Conservation (phyloP, 768 basidiomycete genomes). For the Lactarius sp. region DNA sequence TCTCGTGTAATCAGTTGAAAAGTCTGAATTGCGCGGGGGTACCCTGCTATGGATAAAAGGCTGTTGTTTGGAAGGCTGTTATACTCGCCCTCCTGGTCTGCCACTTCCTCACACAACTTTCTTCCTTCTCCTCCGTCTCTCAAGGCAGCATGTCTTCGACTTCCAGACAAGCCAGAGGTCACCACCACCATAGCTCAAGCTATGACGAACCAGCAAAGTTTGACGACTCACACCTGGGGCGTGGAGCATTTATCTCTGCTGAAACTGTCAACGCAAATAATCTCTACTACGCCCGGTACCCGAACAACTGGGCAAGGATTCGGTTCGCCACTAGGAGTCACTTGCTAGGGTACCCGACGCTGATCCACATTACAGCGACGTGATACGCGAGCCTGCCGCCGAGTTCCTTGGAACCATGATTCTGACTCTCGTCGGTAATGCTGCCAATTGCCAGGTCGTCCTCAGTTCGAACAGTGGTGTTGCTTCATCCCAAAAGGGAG, state of each 20-base stretch:
- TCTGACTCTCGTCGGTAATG: slow-evolving; percentile 26
- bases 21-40: background rate
- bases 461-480: slow-evolving; percentile 25
- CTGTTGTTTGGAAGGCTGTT: background rate
- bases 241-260: background rate
- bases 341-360: no score
- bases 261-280: background rate
- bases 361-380: background rate
- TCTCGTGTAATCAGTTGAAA: background rate
- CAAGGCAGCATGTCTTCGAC: slow-evolving; percentile 12
- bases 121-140: no score
- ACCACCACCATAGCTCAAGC: slow-evolving; percentile 9
- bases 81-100: background rate
- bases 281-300: slow-evolving; percentile 19
- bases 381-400: slow-evolving; percentile 28
- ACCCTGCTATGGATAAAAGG: background rate
- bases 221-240: background rate
- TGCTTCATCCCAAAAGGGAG: slow-evolving; percentile 27
- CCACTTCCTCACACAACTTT: background rate
- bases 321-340: slow-evolving; percentile 14
- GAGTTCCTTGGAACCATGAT: slow-evolving; percentile 31
- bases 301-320: slow-evolving; percentile 27
- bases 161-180: background rate
- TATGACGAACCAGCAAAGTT: background rate
- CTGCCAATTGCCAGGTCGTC: slow-evolving; percentile 27